phyloP scores from a whole-genome alignment of 192 early-diverging fungal genomes.

The Entomortierella beljakovae region DNA sequence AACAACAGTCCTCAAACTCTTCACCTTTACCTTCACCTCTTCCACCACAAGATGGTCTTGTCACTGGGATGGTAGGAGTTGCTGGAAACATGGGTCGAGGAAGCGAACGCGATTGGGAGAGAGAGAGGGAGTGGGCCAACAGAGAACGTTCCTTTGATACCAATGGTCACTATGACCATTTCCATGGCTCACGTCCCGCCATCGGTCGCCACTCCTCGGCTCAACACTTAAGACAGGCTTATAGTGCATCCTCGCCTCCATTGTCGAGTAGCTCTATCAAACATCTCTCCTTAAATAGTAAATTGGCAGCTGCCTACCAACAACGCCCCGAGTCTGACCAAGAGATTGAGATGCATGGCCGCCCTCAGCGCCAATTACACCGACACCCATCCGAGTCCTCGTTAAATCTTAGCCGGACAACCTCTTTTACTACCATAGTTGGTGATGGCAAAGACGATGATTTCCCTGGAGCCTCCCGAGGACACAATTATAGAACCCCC shows the following conservation, averaged over 20 bases:
- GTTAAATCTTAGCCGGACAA: slow-evolving; percentile 23
- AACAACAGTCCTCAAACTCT: not conserved
- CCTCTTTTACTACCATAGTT: not conserved
- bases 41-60: slow-evolving; percentile 2
- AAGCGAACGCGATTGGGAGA: slow-evolving; percentile 29
- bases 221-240: slow-evolving; percentile 42
- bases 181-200: slow-evolving; percentile 25
- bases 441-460: slow-evolving; percentile 12
- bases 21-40: slow-evolving; percentile 23
- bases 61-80: not conserved
- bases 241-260: slow-evolving; percentile 30
- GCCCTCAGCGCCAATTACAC: slow-evolving; percentile 35
- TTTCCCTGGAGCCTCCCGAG: not conserved
- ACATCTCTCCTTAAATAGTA: slow-evolving; percentile 25
- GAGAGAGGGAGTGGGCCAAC: slow-evolving; percentile 31
- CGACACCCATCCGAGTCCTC: slow-evolving; percentile 50
- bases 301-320: slow-evolving; percentile 4
- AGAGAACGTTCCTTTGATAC: slow-evolving; percentile 14
- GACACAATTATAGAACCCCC: slow-evolving; percentile 10
- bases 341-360: slow-evolving; percentile 30
- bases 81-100: slow-evolving; percentile 8
- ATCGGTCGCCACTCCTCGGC: slow-evolving; percentile 33
- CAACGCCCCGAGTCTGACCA: slow-evolving; percentile 27
- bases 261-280: slow-evolving; percentile 25
- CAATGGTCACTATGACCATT: slow-evolving; percentile 16